Conservation (phyloP, 805 yeast genomes). For the Dipodascus albidus region DNA sequence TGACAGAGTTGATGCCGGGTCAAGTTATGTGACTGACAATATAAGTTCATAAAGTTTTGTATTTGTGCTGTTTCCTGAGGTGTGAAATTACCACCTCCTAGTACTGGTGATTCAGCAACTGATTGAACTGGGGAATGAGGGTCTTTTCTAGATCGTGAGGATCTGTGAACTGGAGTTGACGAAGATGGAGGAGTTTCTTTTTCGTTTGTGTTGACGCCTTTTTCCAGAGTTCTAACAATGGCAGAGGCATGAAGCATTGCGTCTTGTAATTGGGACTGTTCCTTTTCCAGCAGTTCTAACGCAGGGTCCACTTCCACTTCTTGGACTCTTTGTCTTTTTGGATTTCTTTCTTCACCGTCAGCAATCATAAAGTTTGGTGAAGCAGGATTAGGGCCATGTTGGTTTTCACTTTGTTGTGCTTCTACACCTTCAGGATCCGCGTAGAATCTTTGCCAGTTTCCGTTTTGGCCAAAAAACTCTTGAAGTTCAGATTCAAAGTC, state of each 20-base stretch:
- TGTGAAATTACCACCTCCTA: constrained; percentile 35
- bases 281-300: background rate
- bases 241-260: background rate
- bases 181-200: background rate
- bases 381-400: background rate
- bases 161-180: no score
- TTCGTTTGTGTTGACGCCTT: background rate
- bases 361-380: background rate
- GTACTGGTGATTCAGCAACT: background rate
- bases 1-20: constrained; percentile 62
- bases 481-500: background rate
- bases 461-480: background rate
- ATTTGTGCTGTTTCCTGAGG: constrained; percentile 58
- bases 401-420: background rate
- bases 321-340: background rate
- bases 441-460: background rate
- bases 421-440: background rate
- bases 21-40: constrained; percentile 50
- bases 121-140: no score
- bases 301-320: background rate
- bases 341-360: background rate
- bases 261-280: constrained; percentile 1
- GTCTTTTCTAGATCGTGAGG: no score
- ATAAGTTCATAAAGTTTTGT: constrained; percentile 60
- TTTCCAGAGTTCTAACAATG: background rate